Conservation (phyloP, 352 stramenopile genomes). For the Globisporangium abappressorium region DNA sequence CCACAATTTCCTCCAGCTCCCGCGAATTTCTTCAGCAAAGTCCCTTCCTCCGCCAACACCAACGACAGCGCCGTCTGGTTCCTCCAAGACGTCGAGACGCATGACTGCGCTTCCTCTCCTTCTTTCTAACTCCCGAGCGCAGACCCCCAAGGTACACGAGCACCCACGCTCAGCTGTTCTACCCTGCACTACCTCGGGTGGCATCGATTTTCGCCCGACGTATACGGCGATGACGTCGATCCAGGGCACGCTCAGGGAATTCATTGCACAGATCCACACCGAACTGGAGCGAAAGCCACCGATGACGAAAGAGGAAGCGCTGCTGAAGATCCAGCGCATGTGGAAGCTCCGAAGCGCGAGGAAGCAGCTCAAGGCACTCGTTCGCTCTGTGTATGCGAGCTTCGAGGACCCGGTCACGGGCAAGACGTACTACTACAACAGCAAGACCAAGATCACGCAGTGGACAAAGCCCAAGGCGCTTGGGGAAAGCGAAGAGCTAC, state of each 20-base stretch:
- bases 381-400: slow-evolving; percentile 56
- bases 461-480: slow-evolving; percentile 63
- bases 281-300: slow-evolving; percentile 41
- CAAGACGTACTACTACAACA: slow-evolving; percentile 83
- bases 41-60: neutral
- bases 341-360: slow-evolving; percentile 65
- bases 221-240: slow-evolving; percentile 35
- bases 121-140: neutral
- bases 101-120: neutral
- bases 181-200: neutral
- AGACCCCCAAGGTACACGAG: neutral
- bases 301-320: slow-evolving; percentile 52
- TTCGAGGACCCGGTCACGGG: slow-evolving; percentile 60
- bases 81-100: slow-evolving; percentile 1
- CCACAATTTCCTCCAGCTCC: slow-evolving; percentile 28
- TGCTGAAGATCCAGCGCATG: slow-evolving; percentile 71
- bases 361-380: slow-evolving; percentile 60
- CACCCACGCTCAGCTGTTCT: neutral
- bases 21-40: neutral
- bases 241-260: slow-evolving; percentile 35
- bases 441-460: slow-evolving; percentile 53
- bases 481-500: slow-evolving; percentile 22
- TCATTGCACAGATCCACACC: slow-evolving; percentile 43
- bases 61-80: neutral
- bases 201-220: slow-evolving; percentile 45